Evolutionary conservation across 768 basidiomycete species (phyloP).

Genomic region (Boletus rubescentipes): DNA sequence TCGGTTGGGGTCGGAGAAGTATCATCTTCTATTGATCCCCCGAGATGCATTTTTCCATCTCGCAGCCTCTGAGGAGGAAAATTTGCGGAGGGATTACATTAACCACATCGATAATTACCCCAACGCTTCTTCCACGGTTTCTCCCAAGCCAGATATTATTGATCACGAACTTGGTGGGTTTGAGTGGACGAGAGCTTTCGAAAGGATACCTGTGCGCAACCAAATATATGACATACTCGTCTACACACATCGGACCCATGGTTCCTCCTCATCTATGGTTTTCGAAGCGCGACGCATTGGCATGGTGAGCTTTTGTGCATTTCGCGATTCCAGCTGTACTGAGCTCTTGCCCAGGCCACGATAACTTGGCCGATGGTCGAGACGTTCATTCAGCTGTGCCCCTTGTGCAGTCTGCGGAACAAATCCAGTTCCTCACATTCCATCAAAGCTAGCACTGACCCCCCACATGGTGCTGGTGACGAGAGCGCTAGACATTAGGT

Average conservation of each 20-base stretch:
- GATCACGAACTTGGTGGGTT: conserved; percentile 29
- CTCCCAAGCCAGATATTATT: conserved; percentile 20
- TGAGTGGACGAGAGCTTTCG: conserved; percentile 44
- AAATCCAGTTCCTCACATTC: conserved; percentile 30
- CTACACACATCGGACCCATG: conserved; percentile 63
- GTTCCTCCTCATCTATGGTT: conserved; percentile 52
- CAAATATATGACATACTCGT: conserved; percentile 71
- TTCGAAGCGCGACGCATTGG: conserved; percentile 55
- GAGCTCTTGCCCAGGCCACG: conserved; percentile 44
- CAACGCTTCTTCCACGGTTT: conserved; percentile 1
- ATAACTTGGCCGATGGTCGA: conserved; percentile 78
- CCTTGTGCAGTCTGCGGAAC: conserved; percentile 46
- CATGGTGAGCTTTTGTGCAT: conserved; percentile 46
- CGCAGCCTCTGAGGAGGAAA: conserved; percentile 49
- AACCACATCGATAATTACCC: conserved; percentile 34
- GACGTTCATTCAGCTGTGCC: conserved; percentile 62
- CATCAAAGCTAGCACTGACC: conserved; percentile 20
- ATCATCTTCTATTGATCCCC: conserved; percentile 57
- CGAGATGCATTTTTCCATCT: conserved; percentile 58
- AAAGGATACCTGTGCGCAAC: conserved; percentile 61
- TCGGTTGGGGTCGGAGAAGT: conserved; percentile 57
- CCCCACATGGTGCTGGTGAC: conserved; percentile 13
- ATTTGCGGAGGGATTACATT: conserved; percentile 46
- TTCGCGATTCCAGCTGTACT: background rate
- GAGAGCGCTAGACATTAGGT: conserved; percentile 24